Evolutionary conservation across 306 rosid genomes (phyloP).

Genomic region (Luffa aegyptiaca): DNA sequence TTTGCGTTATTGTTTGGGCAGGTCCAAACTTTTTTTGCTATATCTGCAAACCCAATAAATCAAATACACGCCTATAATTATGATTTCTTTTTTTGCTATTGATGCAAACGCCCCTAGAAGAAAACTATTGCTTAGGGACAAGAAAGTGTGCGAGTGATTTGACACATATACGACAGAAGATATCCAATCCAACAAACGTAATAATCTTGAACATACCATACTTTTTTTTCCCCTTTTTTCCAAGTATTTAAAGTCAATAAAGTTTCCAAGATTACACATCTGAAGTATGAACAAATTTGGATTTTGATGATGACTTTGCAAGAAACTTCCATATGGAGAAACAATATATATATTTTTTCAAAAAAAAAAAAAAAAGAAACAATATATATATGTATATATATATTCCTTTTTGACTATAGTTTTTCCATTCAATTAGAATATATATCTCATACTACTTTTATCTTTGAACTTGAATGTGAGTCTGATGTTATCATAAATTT

Average conservation of each 20-base stretch:
- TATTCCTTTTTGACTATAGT: neutral
- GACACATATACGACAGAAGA: neutral
- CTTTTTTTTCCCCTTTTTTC: neutral
- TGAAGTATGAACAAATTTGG: neutral
- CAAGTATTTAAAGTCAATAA: neutral
- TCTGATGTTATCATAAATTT: neutral
- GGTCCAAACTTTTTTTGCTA: too few species aligned
- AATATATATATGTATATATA: neutral
- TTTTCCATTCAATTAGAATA: neutral
- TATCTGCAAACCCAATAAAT: too few species aligned
- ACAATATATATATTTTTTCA: neutral
- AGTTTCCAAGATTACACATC: neutral
- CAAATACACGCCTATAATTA: too few species aligned
- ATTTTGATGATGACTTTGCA: neutral
- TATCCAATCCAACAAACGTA: neutral
- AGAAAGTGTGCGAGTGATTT: neutral
- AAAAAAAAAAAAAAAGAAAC: neutral
- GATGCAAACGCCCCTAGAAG: too few species aligned
- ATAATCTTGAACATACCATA: neutral
- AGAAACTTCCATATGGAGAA: neutral
- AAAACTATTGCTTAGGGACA: neutral
- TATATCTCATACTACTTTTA: neutral
- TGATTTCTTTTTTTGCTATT: too few species aligned
- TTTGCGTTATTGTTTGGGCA: too few species aligned
- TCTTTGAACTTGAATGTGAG: too few species aligned